Conservation (phyloP, 768 basidiomycete genomes). For the Xerocomus potaroensis region DNA sequence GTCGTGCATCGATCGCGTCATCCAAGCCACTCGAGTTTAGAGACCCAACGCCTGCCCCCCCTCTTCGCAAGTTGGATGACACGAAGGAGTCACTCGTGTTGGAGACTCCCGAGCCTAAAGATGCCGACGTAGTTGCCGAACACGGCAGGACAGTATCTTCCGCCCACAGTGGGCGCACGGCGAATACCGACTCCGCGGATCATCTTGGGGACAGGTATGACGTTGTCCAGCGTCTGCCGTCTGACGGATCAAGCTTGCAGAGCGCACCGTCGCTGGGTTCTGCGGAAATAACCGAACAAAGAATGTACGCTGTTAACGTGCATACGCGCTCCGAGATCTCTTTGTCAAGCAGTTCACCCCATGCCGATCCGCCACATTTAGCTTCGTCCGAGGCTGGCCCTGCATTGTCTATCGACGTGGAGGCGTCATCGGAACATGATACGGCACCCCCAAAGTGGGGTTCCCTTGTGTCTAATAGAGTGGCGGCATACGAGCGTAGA, state of each 20-base stretch:
- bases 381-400: constrained; percentile 6
- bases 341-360: constrained; percentile 2
- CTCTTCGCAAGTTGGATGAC: constrained; percentile 56
- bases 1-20: constrained; percentile 41
- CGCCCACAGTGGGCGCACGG: constrained; percentile 55
- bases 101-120: constrained; percentile 12
- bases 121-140: constrained; percentile 10
- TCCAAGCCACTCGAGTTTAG: constrained; percentile 51
- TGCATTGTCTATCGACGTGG: not conserved
- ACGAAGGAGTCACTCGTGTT: constrained; percentile 15
- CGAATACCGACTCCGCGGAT: constrained; percentile 67
- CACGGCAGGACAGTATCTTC: constrained; percentile 39
- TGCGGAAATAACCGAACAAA: constrained; percentile 20
- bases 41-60: constrained; percentile 77
- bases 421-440: constrained; percentile 1
- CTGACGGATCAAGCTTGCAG: constrained; percentile 25
- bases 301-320: constrained; percentile 8
- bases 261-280: constrained; percentile 25
- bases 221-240: constrained; percentile 52
- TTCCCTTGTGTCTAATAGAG: constrained; percentile 46
- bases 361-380: constrained; percentile 18
- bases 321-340: constrained; percentile 10
- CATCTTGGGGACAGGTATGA: constrained; percentile 63
- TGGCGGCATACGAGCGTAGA: constrained; percentile 56
- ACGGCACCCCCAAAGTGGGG: constrained; percentile 1